A percentile compares a stretch with the other conserved stretches of the same genome.
Evolutionary conservation across 768 basidiomycete genomes (phyloP).

Genomic region (Phanerodontia chrysosporium): DNA sequence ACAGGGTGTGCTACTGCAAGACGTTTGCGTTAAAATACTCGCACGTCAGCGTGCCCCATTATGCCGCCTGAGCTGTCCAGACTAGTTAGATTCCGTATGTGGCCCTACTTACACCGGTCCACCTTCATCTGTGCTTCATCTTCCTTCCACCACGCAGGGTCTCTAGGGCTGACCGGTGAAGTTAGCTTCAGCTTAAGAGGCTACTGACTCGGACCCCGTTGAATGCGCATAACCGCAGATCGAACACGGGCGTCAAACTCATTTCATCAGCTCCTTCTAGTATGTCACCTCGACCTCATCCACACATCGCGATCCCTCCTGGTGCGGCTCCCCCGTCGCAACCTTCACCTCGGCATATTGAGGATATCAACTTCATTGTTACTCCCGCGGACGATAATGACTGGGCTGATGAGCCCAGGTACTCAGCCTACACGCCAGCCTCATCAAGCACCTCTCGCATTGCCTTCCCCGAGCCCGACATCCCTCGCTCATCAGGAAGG

Average conservation of each 20-base stretch:
- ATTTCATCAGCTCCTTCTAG: conserved; percentile 2
- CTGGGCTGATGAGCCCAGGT: conserved; percentile 31
- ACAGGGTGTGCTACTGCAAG: no score
- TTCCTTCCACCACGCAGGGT: no score
- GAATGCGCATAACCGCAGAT: not conserved
- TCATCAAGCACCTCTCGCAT: conserved; percentile 13
- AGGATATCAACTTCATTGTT: conserved; percentile 28
- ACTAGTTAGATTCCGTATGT: no score
- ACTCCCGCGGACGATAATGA: conserved; percentile 21
- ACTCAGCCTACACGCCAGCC: conserved; percentile 13
- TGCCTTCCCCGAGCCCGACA: conserved; percentile 19
- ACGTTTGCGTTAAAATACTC: no score
- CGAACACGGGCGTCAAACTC: not conserved
- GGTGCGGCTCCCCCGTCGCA: conserved; percentile 30
- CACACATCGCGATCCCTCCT: conserved; percentile 35
- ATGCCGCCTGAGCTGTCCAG: no score
- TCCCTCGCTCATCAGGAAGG: conserved; percentile 31
- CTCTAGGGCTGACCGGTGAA: no score
- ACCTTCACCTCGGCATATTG: conserved; percentile 24
- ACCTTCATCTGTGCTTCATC: no score
- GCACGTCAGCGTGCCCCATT: no score
- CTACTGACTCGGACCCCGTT: no score
- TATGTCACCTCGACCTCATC: conserved; percentile 26
- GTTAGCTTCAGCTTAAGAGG: no score
- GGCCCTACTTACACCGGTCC: no score